A percentile compares a stretch with the other conserved stretches of the same genome.
phyloP scores from a whole-genome alignment of 208 protist species.

The Leishmania tropica region DNA sequence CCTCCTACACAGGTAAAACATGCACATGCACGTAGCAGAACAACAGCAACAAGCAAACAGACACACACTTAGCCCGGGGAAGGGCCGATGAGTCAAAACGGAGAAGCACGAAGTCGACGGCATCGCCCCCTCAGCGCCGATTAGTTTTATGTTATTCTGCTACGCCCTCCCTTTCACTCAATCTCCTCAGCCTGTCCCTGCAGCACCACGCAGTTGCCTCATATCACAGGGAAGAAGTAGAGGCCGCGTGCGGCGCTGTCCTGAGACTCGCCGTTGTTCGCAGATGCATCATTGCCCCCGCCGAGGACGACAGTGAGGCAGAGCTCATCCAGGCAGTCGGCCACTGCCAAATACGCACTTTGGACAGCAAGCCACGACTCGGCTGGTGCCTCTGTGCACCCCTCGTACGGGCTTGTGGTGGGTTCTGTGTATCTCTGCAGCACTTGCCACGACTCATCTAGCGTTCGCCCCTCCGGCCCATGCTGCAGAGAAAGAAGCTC shows the following conservation, averaged over 20 bases:
- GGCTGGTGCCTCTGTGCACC: not conserved
- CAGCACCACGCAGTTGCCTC: not conserved
- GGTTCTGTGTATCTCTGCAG: slow-evolving; percentile 16
- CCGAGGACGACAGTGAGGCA: slow-evolving; percentile 41
- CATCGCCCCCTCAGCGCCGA: not conserved
- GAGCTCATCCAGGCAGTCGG: slow-evolving; percentile 39
- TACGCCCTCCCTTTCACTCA: not conserved
- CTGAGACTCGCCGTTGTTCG: not conserved
- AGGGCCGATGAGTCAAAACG: not conserved
- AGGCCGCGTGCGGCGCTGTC: not conserved
- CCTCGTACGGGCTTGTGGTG: not conserved
- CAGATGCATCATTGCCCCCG: not conserved
- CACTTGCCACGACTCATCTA: slow-evolving; percentile 19
- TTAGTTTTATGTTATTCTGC: not conserved
- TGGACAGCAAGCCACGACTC: slow-evolving; percentile 41
- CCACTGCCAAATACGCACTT: slow-evolving; percentile 33
- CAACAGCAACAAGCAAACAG: not conserved
- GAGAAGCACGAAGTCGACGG: not conserved
- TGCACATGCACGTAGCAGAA: not conserved
- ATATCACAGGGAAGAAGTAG: slow-evolving; percentile 23
- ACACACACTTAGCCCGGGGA: not conserved
- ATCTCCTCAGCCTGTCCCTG: not conserved
- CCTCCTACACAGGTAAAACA: not conserved
- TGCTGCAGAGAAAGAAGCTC: slow-evolving; percentile 29
- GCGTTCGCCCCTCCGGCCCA: slow-evolving; percentile 4